Evolutionary conservation across 768 basidiomycete genomes (phyloP).

Genomic region (Melanogaster broomeanus): DNA sequence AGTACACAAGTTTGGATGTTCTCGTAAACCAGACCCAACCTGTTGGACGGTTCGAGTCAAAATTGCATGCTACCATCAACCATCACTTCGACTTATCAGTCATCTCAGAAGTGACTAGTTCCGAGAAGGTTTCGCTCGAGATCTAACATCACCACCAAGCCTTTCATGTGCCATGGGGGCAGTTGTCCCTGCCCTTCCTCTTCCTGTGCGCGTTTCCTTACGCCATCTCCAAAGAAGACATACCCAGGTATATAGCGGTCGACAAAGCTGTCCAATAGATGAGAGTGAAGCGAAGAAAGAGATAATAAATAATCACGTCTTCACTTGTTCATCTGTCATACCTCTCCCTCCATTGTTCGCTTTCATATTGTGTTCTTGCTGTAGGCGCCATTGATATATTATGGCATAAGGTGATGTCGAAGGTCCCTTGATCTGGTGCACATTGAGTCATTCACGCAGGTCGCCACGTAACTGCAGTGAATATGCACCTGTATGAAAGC

Average conservation of each 20-base stretch:
- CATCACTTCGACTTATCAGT: neutral
- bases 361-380: conserved; percentile 93
- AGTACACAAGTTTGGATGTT: neutral
- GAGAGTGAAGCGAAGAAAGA: neutral
- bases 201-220: conserved; percentile 36
- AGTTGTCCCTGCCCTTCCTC: conserved; percentile 16
- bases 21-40: neutral
- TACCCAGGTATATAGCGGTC: conserved; percentile 95
- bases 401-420: conserved; percentile 42
- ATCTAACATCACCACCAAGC: conserved; percentile 57
- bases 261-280: conserved; percentile 59
- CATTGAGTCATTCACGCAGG: too few species aligned
- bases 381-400: conserved; percentile 84
- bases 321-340: conserved; percentile 83
- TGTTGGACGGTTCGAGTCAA: neutral
- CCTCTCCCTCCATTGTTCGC: conserved; percentile 79
- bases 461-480: neutral
- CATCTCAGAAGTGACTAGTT: conserved; percentile 41
- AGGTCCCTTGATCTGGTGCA: conserved; percentile 40
- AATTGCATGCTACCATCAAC: neutral
- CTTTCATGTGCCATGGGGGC: conserved; percentile 48
- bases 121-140: conserved; percentile 49
- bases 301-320: conserved; percentile 38
- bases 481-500: conserved; percentile 71
- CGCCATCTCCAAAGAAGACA: conserved; percentile 76